Evolutionary conservation across 108 stramenopile genomes (phyloP).

Genomic region (Cyclostephanos invisitatus): DNA sequence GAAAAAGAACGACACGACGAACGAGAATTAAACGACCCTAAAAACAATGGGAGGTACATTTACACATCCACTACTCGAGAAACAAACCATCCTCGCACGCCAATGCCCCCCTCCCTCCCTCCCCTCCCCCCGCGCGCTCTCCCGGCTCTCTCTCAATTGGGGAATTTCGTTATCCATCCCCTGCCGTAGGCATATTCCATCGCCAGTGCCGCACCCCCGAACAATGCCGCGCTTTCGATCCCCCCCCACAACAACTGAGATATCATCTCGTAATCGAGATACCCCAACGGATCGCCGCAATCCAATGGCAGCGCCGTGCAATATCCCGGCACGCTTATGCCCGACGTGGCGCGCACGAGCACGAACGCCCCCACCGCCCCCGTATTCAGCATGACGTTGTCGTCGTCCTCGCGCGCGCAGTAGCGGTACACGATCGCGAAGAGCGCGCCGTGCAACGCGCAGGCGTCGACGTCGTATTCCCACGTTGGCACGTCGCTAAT

Average conservation of each 20-base stretch:
- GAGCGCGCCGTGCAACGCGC: slow-evolving; percentile 58
- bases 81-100: too few relatives aligned
- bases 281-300: slow-evolving; percentile 76
- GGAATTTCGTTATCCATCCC: slow-evolving; percentile 56
- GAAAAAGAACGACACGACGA: too few relatives aligned
- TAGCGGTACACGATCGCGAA: slow-evolving; percentile 88
- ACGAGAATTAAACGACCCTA: too few relatives aligned
- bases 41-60: too few relatives aligned
- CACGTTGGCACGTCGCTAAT: slow-evolving; percentile 48
- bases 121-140: too few relatives aligned
- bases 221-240: slow-evolving; percentile 62
- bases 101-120: too few relatives aligned
- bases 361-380: slow-evolving; percentile 81
- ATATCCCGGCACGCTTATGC: slow-evolving; percentile 55
- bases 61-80: too few relatives aligned
- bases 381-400: slow-evolving; percentile 74
- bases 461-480: slow-evolving; percentile 82
- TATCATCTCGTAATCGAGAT: slow-evolving; percentile 77
- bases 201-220: slow-evolving; percentile 68
- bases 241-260: slow-evolving; percentile 62
- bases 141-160: slow-evolving; percentile 1
- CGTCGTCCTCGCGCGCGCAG: slow-evolving; percentile 62
- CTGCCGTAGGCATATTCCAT: slow-evolving; percentile 61
- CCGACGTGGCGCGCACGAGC: slow-evolving; percentile 59
- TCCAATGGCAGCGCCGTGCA: slow-evolving; percentile 66